phyloP scores from a whole-genome alignment of 192 early-diverging fungal genomes.

The Coemansia sp. region DNA sequence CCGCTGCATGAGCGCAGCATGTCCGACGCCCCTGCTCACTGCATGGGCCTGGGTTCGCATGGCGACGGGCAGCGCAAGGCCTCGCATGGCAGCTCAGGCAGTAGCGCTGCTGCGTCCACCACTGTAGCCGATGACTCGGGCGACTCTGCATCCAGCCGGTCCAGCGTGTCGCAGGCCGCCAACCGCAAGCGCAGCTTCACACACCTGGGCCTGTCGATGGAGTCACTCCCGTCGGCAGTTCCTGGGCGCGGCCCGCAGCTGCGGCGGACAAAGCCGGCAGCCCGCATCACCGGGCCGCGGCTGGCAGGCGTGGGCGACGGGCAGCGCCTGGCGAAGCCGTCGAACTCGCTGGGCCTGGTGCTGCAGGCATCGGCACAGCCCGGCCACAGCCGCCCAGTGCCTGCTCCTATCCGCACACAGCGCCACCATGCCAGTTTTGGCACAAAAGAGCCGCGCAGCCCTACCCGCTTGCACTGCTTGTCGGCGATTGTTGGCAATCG shows the following conservation, averaged over 20 bases:
- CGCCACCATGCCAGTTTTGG: slow-evolving; percentile 36
- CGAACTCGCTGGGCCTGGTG: slow-evolving; percentile 50
- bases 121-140: slow-evolving; percentile 16
- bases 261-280: slow-evolving; percentile 36
- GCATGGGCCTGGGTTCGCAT: slow-evolving; percentile 3
- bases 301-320: slow-evolving; percentile 11
- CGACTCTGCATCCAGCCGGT: slow-evolving; percentile 18
- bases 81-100: slow-evolving; percentile 46
- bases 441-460: slow-evolving; percentile 38
- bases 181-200: slow-evolving; percentile 55
- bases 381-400: slow-evolving; percentile 21
- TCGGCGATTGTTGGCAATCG: slow-evolving; percentile 23
- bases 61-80: slow-evolving; percentile 31
- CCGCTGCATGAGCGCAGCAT: slow-evolving; percentile 42
- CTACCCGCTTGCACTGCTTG: slow-evolving; percentile 33
- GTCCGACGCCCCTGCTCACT: slow-evolving; percentile 33
- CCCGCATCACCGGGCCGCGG: slow-evolving; percentile 28
- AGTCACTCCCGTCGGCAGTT: slow-evolving; percentile 18
- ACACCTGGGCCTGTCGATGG: slow-evolving; percentile 52
- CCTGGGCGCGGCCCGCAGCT: slow-evolving; percentile 20
- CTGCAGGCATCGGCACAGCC: slow-evolving; percentile 28
- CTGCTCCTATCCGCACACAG: slow-evolving; percentile 40
- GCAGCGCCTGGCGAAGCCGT: slow-evolving; percentile 28
- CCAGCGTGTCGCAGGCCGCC: slow-evolving; percentile 40
- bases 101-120: slow-evolving; percentile 19